Evolutionary conservation across 495 filamentous ascomycete species (phyloP), one percentile per base, ranked within the genome.

Genomic region (Aspergillus homomorphus): DNA sequence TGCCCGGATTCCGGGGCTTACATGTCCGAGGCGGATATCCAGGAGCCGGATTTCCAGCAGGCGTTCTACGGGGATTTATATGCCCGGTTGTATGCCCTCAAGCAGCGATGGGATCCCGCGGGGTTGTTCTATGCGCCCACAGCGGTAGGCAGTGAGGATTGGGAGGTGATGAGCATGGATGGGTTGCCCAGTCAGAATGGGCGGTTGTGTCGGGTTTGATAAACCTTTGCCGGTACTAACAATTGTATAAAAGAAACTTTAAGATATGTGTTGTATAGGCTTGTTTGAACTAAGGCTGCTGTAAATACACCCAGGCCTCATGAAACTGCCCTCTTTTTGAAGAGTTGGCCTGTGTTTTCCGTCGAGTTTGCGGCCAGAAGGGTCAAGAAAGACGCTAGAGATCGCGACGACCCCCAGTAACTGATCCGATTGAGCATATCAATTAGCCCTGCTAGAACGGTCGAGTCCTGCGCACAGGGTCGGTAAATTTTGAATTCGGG

Each of bases 11-110:
- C 69, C 0, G 71, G 72, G n/a, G 69, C 70, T 0, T 74, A 74
- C 55, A 69, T 73, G 67, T 66, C 65, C 33, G 73, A 76, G 64
- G 62, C 70, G 23, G 82, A 88, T 65, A 68, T 82, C n/a, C 71
- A 80, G 50, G 84, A 89, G 67, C 85, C 86, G 0, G 66, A 85
- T 51, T 89, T 82, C 71, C 80, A 85, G 51, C 72, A 79, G 62
- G 77, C 81, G 0, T 90, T 87, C 69, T 90, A 80, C 46, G 87
- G 84, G 0, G 53, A 44, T n/a, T 72, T 82, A 43, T 88, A 88
- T 62, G 63, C 57, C 1, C 69, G 77, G 10, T 66, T 87, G 54
- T 67, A 76, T 5, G 49, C 64, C 46, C 59, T 86, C 30, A 86
- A 87, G 77, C 66, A 77, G 58, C 66, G 71, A 45, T 78, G 74